phyloP scores from a whole-genome alignment of 768 basidiomycete species.

The Psilocybe cyanescens region DNA sequence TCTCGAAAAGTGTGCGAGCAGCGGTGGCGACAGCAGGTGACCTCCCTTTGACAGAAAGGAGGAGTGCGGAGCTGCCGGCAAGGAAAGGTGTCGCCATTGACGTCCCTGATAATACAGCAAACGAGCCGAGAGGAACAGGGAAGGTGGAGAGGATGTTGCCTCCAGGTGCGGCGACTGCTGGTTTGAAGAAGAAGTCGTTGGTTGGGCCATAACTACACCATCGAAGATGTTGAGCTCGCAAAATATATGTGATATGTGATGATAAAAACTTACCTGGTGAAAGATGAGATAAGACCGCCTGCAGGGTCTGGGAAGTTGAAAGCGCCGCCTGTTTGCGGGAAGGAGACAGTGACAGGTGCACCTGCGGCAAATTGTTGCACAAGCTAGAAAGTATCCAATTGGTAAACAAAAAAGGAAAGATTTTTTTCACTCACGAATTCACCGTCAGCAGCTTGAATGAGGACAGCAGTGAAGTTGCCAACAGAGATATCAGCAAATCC shows the following conservation, averaged over 20 bases:
- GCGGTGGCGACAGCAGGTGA: conserved; percentile 24
- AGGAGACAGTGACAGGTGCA: conserved; percentile 42
- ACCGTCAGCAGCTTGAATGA: conserved; percentile 61
- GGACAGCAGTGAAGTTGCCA: conserved; percentile 49
- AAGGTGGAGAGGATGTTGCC: conserved; percentile 51
- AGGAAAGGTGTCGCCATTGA: conserved; percentile 45
- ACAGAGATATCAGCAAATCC: conserved; percentile 46
- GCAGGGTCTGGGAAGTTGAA: conserved; percentile 49
- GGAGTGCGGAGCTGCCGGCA: conserved; percentile 44
- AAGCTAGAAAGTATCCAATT: conserved; percentile 35
- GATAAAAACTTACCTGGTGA: conserved; percentile 39
- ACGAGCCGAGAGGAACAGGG: conserved; percentile 37
- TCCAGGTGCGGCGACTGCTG: conserved; percentile 51
- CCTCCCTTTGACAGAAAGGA: conserved; percentile 41
- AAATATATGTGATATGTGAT: neutral
- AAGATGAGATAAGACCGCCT: conserved; percentile 60
- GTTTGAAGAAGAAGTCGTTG: conserved; percentile 60
- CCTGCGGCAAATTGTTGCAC: conserved; percentile 53
- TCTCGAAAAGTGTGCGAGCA: conserved; percentile 48
- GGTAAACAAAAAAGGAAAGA: neutral
- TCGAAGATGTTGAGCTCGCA: neutral
- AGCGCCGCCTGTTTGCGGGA: conserved; percentile 48
- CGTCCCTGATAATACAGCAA: conserved; percentile 42
- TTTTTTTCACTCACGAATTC: conserved; percentile 49
- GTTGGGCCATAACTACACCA: conserved; percentile 54